A percentile compares a stretch with the other conserved stretches of the same genome.
Evolutionary conservation across 805 yeast species (phyloP).

Genomic region (Saturnispora besseyi): DNA sequence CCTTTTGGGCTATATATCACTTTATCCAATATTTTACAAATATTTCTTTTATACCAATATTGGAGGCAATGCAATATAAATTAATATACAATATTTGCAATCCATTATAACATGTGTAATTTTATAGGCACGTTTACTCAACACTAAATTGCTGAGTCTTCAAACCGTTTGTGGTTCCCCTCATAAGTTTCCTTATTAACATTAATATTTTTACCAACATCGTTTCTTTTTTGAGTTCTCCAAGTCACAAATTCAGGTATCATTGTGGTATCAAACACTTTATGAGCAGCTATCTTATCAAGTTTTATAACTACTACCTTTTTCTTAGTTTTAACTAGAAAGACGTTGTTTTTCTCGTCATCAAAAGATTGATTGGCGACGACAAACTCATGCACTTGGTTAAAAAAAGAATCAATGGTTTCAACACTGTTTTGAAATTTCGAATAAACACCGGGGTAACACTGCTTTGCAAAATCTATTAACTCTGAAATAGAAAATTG

Average conservation of each 20-base stretch:
- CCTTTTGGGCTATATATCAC: too few relatives aligned
- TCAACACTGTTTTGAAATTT: background rate
- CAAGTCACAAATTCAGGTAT: background rate
- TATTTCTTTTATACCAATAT: too few relatives aligned
- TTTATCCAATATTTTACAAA: too few relatives aligned
- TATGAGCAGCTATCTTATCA: background rate
- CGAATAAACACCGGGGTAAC: background rate
- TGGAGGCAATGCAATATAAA: too few relatives aligned
- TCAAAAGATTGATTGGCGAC: background rate
- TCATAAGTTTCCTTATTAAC: constrained; percentile 6
- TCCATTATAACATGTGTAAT: too few relatives aligned
- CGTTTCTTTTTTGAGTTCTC: background rate
- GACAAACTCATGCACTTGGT: background rate
- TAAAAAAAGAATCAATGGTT: background rate
- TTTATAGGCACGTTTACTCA: too few relatives aligned
- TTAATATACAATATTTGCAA: too few relatives aligned
- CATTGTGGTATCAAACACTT: background rate
- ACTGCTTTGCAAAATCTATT: background rate
- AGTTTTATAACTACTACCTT: background rate
- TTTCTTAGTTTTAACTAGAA: background rate
- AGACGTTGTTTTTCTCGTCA: background rate
- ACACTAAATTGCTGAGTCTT: too few relatives aligned
- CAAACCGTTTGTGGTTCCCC: too few relatives aligned
- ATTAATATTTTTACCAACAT: background rate
- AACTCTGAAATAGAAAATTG: background rate